A percentile compares a stretch with the other conserved stretches of the same genome.
Conservation (phyloP, 306 rosid genomes). For the Arachis stenosperma region DNA sequence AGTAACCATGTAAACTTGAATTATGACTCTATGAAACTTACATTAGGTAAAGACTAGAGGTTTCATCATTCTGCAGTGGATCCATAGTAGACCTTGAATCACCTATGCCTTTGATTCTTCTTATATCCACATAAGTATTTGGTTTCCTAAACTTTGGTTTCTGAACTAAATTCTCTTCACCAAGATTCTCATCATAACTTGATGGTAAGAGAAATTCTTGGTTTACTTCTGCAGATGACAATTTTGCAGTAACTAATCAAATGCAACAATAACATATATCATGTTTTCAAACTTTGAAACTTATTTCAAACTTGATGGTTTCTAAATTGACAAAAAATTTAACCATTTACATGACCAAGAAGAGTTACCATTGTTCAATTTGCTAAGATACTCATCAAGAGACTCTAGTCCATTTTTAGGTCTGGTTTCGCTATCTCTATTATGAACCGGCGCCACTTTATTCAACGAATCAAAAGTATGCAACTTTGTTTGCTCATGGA, state of each 20-base stretch:
- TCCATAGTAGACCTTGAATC: slow-evolving; percentile 38
- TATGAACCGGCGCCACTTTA: slow-evolving; percentile 38
- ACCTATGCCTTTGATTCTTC: slow-evolving; percentile 28
- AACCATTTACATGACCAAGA: background rate
- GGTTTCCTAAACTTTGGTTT: slow-evolving; percentile 27
- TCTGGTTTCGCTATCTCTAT: slow-evolving; percentile 37
- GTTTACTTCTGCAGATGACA: slow-evolving; percentile 44
- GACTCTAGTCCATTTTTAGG: slow-evolving; percentile 56
- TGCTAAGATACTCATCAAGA: slow-evolving; percentile 71
- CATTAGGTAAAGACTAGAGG: slow-evolving; percentile 67
- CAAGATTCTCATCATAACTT: slow-evolving; percentile 37
- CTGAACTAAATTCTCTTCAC: slow-evolving; percentile 40
- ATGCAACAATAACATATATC: background rate
- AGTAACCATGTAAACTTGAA: slow-evolving; percentile 4
- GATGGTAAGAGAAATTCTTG: slow-evolving; percentile 36
- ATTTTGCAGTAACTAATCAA: slow-evolving; percentile 18
- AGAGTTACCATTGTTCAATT: slow-evolving; percentile 54
- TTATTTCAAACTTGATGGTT: background rate
- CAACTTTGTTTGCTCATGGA: slow-evolving; percentile 40
- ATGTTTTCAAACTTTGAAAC: background rate
- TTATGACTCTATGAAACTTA: slow-evolving; percentile 31
- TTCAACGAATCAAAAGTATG: slow-evolving; percentile 39
- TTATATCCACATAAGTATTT: slow-evolving; percentile 36
- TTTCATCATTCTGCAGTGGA: slow-evolving; percentile 51
- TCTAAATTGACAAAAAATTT: slow-evolving; percentile 1